These are phyloP conservation scores for Ogataea pini DNA, from an alignment of 805 yeast species.

Conservation along the genomic window DNA sequence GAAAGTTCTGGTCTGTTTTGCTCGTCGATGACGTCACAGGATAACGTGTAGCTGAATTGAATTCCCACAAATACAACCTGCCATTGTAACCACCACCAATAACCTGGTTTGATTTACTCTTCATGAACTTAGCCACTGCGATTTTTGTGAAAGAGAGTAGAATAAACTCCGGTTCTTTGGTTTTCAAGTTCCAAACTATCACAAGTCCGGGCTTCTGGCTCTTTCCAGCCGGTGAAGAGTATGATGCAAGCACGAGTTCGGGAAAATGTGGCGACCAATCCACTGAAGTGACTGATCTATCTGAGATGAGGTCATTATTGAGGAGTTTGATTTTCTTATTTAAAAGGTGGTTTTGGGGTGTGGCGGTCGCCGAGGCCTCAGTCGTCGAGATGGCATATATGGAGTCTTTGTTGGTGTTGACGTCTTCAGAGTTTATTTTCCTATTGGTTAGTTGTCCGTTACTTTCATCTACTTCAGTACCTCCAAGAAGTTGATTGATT, in stretches of 20 bases:
- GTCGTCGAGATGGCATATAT: conserved; percentile 20
- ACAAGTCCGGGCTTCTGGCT: conserved; percentile 17
- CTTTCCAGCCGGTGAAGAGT: conserved; percentile 11
- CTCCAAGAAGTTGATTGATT: conserved; percentile 1
- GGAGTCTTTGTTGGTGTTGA: conserved; percentile 31
- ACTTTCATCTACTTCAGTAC: neutral
- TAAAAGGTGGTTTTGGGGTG: conserved; percentile 8
- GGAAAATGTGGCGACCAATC: conserved; percentile 35
- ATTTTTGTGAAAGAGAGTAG: conserved; percentile 44
- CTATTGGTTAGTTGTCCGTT: neutral
- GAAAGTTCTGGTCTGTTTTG: conserved; percentile 6
- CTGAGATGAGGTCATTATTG: conserved; percentile 8
- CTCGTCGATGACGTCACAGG: conserved; percentile 22
- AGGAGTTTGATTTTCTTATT: conserved; percentile 3
- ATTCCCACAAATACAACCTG: conserved; percentile 51
- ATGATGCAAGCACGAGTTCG: conserved; percentile 31
- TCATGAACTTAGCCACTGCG: conserved; percentile 42
- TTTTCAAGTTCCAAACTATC: conserved; percentile 33
- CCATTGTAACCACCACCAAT: conserved; percentile 55
- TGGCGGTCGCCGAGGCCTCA: neutral
- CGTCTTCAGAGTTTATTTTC: conserved; percentile 21
- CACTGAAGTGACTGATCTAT: conserved; percentile 26
- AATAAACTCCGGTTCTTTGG: conserved; percentile 36
- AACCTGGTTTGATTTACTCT: conserved; percentile 39
- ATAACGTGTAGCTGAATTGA: conserved; percentile 32